Evolutionary conservation across 140 eudicot genomes (phyloP), one percentile per base, ranked within the genome.

Genomic region (Erigeron philadelphicus): DNA sequence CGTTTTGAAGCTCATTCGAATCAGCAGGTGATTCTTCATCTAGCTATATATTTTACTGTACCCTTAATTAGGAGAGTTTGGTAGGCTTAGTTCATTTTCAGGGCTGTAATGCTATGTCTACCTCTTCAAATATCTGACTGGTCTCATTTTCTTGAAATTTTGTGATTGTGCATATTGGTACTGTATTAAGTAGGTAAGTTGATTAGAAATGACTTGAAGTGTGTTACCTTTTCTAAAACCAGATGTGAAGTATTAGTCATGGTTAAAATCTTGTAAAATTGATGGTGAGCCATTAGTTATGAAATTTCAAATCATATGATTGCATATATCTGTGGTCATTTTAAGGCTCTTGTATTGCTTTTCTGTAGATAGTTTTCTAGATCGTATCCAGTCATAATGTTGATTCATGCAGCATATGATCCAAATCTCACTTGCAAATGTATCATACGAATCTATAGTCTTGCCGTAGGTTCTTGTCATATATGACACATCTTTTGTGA

Each of bases 1-100:
- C 95, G 95, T 68, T 93, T 93, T 72, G 98, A 87, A 76, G 98
- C 98, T 23, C 98, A 93, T 70, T 93, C 98, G 53, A 93, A 93
- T 71, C 99, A 93, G 85, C 97, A 93, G 97, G 99, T 78, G 21
- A 74, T 69, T 56, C 71, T 23, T 47, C 21, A 7, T 38, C 16
- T 41, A 41, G 35, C 15, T 35, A 12, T 66, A 23, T n/a, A 67
- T 13, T 45, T 31, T 68, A 8, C 31, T 31, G 31, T 45, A 18
- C 48, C 23, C 49, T 67, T 52, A 35, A 42, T 50, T 16, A 50
- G 4, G 61, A 15, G 62, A 64, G 42, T 64, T 13, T 64, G 38
- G 38, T 44, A 64, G 3, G 60, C 16, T 54, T 48, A 15, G 8
- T 53, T 12, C 58, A 53, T 15, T 53, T 12, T 25, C 18, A 7